Conservation (phyloP, 805 yeast species). For the Candida quercuum region DNA sequence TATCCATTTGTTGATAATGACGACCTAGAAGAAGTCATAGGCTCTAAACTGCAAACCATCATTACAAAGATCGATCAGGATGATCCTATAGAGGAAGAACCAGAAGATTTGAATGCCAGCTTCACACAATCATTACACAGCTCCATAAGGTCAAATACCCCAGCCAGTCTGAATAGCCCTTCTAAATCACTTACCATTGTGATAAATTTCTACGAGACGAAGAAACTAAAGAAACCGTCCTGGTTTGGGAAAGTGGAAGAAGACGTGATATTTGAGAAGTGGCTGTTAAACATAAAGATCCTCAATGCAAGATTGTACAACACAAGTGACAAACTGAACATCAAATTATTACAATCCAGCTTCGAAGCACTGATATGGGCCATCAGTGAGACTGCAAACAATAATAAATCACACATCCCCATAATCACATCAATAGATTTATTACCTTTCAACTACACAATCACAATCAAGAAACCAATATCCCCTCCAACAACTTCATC, state of each 20-base stretch:
- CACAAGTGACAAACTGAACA: constrained; percentile 7
- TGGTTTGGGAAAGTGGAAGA: constrained; percentile 47
- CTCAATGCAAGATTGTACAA: constrained; percentile 26
- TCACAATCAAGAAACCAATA: constrained; percentile 26
- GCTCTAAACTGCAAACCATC: constrained; percentile 29
- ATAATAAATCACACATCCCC: constrained; percentile 63
- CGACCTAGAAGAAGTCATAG: constrained; percentile 40
- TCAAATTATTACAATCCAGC: constrained; percentile 27
- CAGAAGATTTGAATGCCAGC: constrained; percentile 8
- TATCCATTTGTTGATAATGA: constrained; percentile 47
- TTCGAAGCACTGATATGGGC: constrained; percentile 37
- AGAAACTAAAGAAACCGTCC: constrained; percentile 39
- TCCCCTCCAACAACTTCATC: too few relatives aligned
- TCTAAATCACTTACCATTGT: constrained; percentile 29
- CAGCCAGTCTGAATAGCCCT: constrained; percentile 16
- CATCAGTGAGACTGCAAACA: constrained; percentile 49
- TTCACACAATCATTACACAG: not conserved
- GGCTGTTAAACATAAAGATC: constrained; percentile 52
- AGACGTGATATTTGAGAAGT: constrained; percentile 62
- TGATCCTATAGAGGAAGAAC: constrained; percentile 4
- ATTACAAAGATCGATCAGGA: constrained; percentile 21
- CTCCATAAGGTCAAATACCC: constrained; percentile 4
- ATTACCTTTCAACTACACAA: constrained; percentile 57
- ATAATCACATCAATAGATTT: constrained; percentile 63
- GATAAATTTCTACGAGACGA: constrained; percentile 35